phyloP scores from a whole-genome alignment of 2,329 filamentous ascomycete genomes.

The Ceratocystis smalleyi region DNA sequence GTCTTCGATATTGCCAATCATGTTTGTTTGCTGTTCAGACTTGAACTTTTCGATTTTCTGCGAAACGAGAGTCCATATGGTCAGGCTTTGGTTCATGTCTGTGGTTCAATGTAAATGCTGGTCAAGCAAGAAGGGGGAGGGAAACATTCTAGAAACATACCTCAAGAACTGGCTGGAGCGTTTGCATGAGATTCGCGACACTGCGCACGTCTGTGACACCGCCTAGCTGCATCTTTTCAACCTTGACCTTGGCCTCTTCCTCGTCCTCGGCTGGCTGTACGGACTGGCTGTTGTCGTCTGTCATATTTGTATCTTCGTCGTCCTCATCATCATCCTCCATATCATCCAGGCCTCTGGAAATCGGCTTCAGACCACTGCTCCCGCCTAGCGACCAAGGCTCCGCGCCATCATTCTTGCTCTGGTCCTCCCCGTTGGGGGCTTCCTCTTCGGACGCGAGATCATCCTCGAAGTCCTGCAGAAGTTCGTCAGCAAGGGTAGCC shows the following conservation, averaged over 20 bases:
- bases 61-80: constrained; percentile 26
- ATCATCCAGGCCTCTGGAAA: constrained; percentile 27
- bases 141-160: constrained; percentile 36
- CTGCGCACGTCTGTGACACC: constrained; percentile 62
- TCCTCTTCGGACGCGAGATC: constrained; percentile 47
- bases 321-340: constrained; percentile 47
- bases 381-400: not conserved
- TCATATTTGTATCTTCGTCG: constrained; percentile 45
- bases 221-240: constrained; percentile 68
- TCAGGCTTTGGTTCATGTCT: constrained; percentile 50
- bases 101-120: constrained; percentile 47
- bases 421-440: constrained; percentile 36
- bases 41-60: constrained; percentile 73
- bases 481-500: constrained; percentile 84
- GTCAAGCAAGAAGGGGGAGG: constrained; percentile 17
- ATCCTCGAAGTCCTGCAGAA: constrained; percentile 71
- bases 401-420: constrained; percentile 27
- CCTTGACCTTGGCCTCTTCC: constrained; percentile 55
- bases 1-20: constrained; percentile 74
- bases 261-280: constrained; percentile 43
- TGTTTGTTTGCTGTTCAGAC: constrained; percentile 47
- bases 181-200: constrained; percentile 68
- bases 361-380: constrained; percentile 19
- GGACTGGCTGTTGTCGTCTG: constrained; percentile 28
- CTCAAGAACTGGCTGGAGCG: constrained; percentile 64